Conservation (phyloP, 768 basidiomycete species). For the Jaapia argillacea region DNA sequence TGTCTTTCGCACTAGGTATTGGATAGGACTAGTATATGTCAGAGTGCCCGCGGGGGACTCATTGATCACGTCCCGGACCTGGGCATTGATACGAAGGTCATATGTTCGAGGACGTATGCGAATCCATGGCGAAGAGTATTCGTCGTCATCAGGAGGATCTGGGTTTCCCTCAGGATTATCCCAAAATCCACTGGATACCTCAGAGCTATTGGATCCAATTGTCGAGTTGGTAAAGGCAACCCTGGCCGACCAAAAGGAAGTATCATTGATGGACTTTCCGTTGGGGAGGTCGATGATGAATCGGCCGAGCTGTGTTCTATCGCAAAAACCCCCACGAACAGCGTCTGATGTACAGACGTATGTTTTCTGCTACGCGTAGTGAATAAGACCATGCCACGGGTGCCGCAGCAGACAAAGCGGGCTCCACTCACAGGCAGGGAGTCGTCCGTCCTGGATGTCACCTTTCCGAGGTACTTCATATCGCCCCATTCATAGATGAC, state of each 20-base stretch:
- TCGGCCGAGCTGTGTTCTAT: slow-evolving; percentile 59
- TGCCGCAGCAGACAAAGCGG: not conserved
- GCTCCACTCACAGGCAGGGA: slow-evolving; percentile 51
- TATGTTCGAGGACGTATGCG: no score
- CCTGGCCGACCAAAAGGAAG: slow-evolving; percentile 83
- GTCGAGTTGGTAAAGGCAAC: slow-evolving; percentile 44
- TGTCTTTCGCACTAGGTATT: slow-evolving; percentile 74
- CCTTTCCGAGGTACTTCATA: slow-evolving; percentile 70
- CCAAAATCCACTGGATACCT: slow-evolving; percentile 35
- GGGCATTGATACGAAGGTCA: not conserved
- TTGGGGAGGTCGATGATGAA: slow-evolving; percentile 79
- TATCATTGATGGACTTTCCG: slow-evolving; percentile 51
- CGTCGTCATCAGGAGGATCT: slow-evolving; percentile 34
- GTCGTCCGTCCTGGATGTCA: slow-evolving; percentile 42
- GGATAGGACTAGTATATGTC: slow-evolving; percentile 60
- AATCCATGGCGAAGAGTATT: slow-evolving; percentile 43
- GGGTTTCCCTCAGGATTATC: slow-evolving; percentile 53
- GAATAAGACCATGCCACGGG: slow-evolving; percentile 10
- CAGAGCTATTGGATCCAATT: slow-evolving; percentile 12
- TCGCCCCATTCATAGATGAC: slow-evolving; percentile 97
- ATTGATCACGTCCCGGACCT: slow-evolving; percentile 20
- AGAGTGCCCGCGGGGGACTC: slow-evolving; percentile 41
- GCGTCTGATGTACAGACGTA: slow-evolving; percentile 89
- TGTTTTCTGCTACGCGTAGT: slow-evolving; percentile 56
- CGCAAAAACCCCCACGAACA: slow-evolving; percentile 63